Base-by-base conservation (phyloP, 2,329 filamentous ascomycete species). In the Dactylellina haptotyla region DNA sequence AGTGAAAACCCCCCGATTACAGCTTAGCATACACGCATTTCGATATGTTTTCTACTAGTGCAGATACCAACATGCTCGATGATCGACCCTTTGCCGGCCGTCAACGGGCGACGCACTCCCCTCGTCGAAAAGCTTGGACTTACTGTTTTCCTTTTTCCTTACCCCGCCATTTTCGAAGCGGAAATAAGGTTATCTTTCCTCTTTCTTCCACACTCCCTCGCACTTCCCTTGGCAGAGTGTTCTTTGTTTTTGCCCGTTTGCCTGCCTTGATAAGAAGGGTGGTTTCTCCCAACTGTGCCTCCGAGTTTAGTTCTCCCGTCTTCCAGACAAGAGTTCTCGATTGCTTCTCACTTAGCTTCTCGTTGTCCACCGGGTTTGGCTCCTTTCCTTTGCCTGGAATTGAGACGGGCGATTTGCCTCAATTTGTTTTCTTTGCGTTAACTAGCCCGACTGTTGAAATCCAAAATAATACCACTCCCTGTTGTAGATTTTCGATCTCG, bases 231-330 rank as follows among this genome's bases (percentile, higher is more conserved):
- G 18, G 61, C 39, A 56, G n/a, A n/a, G n/a, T n/a, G n/a, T n/a
- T n/a, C n/a, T n/a, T n/a, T n/a, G n/a, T n/a, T n/a, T n/a, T n/a
- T n/a, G n/a, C n/a, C n/a, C n/a, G n/a, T n/a, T n/a, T n/a, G n/a
- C n/a, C n/a, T n/a, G n/a, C n/a, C n/a, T 61, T 59, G 69, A 66
- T 73, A 73, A 73, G 69, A 62, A 57, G 56, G 56, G 50, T 37
- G 54, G 46, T 37, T 39, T 18, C 18, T 30, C 54, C 63, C 53
- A 34, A 53, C 48, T 25, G 28, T 14, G 20, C 48, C 65, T 50
- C 25, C 51, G 41, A 53, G 28, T 25, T 23, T 54, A 18, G 43
- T 69, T 43, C 59, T 43, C 30, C 39, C 20, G 59, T 54, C 57
- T 30, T 45, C 57, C 57, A 50, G 37, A 56, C 48, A 25, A 70